Evolutionary conservation across 306 rosid genomes (phyloP), one percentile per base, ranked within the genome.

Genomic region (Acmispon strigosus): DNA sequence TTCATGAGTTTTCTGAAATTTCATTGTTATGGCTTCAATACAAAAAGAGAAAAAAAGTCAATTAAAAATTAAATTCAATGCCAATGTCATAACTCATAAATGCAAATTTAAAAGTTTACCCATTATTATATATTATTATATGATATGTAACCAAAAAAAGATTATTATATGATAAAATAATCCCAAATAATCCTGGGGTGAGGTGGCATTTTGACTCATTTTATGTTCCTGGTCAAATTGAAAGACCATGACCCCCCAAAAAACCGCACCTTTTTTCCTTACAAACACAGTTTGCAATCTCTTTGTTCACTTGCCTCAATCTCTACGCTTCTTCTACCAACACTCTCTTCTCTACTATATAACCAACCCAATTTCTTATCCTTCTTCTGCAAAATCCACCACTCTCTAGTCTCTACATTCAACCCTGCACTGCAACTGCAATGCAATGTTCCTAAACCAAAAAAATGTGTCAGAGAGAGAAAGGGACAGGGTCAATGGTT

Each of bases 401-500:
- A 4, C 24, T 24, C 32, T 22, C 24, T 22, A 22, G 4, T 1
- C 3, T 27, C 32, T 22, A 27, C 32, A 27, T 27, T 27, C 32
- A 27, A 27, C 32, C 32, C 4, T 27, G 2, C 24, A 22, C 24
- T 22, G 24, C 24, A 22, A 22, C n/a, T n/a, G 17, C n/a, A 22
- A 22, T 22, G 3, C 7, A 32, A 32, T 6, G 6, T 66, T 29
- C 10, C 14, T 37, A n/a, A 54, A 1, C 36, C 5, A 2, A 24
- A 53, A 27, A 76, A 63, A 47, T 37, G 62, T 73, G 67, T 72
- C 74, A 80, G 50, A 80, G 76, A 66, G 10, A 27, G 74, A 66
- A 10, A 24, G 48, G 24, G 71, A 39, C 61, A 53, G 14, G 73
- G 92, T 92, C 96, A 88, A 88, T 80, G 85, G 84, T 73, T 90